A percentile compares a stretch with the other conserved stretches of the same genome.
These are phyloP conservation scores for Gonium pectorale DNA, from an alignment of 139 green algal species.

Conservation along the genomic window DNA sequence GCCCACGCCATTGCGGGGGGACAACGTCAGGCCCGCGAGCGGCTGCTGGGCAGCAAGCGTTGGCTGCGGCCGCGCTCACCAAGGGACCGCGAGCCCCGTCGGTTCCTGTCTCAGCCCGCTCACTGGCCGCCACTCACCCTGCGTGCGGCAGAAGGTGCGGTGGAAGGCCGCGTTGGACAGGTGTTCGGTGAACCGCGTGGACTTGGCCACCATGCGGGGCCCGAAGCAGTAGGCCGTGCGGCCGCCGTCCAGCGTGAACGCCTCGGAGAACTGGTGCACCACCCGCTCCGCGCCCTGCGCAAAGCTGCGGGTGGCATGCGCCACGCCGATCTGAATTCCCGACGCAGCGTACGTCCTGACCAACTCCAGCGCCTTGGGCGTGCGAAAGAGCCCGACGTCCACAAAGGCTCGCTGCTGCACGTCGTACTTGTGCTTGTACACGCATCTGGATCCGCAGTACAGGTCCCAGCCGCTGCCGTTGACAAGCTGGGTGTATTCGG, in stretches of 20 bases:
- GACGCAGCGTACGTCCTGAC: neutral
- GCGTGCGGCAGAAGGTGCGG: conserved; percentile 48
- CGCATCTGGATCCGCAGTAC: neutral
- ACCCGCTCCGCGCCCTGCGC: conserved; percentile 49
- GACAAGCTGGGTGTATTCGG: neutral
- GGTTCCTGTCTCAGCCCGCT: no score
- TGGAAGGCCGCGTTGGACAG: conserved; percentile 31
- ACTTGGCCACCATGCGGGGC: conserved; percentile 55
- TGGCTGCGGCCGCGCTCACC: no score
- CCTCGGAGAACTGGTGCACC: conserved; percentile 51
- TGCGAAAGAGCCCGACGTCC: neutral
- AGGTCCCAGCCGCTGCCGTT: conserved; percentile 16
- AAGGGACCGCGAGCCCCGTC: no score
- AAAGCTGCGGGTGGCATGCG: conserved; percentile 25
- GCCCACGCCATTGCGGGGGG: no score
- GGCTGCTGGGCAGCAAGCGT: no score
- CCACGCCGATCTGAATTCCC: conserved; percentile 17
- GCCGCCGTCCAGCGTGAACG: conserved; percentile 36
- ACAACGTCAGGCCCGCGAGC: no score
- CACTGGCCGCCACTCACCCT: no score
- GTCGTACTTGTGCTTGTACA: conserved; percentile 30
- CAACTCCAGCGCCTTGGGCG: neutral
- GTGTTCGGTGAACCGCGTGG: conserved; percentile 35
- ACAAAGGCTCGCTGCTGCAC: neutral
- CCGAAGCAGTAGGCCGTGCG: conserved; percentile 15